These are phyloP conservation scores for Allium cepa DNA, from an alignment of 106 monocot species.

Conservation along the genomic window DNA sequence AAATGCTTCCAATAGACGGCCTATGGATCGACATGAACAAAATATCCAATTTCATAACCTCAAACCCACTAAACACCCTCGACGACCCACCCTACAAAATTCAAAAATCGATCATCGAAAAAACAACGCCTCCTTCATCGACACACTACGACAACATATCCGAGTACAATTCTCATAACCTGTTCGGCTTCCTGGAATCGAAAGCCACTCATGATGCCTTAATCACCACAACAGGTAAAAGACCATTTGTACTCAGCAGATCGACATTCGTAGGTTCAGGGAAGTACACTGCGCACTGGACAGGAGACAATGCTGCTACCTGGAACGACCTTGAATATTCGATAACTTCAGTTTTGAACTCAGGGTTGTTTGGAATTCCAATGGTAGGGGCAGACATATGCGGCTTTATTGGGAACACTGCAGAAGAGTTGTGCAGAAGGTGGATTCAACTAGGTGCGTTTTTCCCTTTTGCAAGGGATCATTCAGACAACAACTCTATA, in stretches of 20 bases:
- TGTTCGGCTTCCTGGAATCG: constrained; percentile 41
- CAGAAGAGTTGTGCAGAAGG: constrained; percentile 50
- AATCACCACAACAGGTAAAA: constrained; percentile 22
- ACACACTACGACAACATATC: constrained; percentile 51
- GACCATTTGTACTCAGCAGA: constrained; percentile 46
- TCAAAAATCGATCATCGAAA: constrained; percentile 28
- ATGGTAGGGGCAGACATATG: constrained; percentile 85
- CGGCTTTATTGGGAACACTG: constrained; percentile 49
- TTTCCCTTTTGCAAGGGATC: constrained; percentile 71
- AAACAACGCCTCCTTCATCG: constrained; percentile 39
- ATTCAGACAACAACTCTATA: constrained; percentile 17
- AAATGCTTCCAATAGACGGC: constrained; percentile 45
- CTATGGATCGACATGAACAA: constrained; percentile 91
- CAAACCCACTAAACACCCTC: constrained; percentile 20
- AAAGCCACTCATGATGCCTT: constrained; percentile 44
- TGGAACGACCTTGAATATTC: constrained; percentile 67
- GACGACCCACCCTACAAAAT: constrained; percentile 70
- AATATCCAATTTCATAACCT: constrained; percentile 52
- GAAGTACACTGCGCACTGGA: constrained; percentile 54
- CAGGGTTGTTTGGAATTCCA: constrained; percentile 65
- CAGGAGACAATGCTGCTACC: constrained; percentile 47
- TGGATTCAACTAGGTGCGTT: constrained; percentile 88
- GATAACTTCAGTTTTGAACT: constrained; percentile 45
- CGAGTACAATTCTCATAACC: constrained; percentile 64
- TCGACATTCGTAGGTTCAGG: constrained; percentile 70